phyloP scores from a whole-genome alignment of 768 basidiomycete species.

The Mrakia frigida region DNA sequence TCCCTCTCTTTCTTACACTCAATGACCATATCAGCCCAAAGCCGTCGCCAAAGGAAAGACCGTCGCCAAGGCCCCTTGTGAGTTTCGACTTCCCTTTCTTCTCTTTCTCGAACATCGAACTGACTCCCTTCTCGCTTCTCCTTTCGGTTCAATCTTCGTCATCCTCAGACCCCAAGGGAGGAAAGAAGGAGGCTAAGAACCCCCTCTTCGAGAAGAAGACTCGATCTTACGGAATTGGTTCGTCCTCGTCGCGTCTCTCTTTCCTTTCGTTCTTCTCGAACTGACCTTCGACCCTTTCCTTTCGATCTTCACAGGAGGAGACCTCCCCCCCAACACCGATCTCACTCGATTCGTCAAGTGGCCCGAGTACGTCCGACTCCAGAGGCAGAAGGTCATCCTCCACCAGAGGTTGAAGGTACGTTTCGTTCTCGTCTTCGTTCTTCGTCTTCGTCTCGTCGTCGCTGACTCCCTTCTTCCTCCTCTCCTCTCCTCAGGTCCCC shows the following conservation, averaged over 20 bases:
- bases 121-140: neutral
- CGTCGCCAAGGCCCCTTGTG: constrained; percentile 46
- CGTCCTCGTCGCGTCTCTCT: constrained; percentile 47
- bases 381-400: constrained; percentile 97
- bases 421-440: neutral
- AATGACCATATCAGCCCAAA: constrained; percentile 42
- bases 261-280: neutral
- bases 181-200: constrained; percentile 75
- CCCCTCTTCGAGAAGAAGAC: constrained; percentile 87
- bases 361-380: constrained; percentile 97
- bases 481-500: constrained; percentile 55
- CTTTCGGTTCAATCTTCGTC: neutral
- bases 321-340: constrained; percentile 82
- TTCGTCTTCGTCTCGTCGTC: neutral
- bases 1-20: constrained; percentile 24
- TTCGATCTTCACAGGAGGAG: constrained; percentile 64
- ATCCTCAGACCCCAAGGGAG: constrained; percentile 53
- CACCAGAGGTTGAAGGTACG: constrained; percentile 82
- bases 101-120: neutral
- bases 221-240: constrained; percentile 95
- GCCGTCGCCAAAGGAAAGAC: constrained; percentile 44
- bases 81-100: constrained; percentile 30
- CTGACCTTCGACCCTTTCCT: constrained; percentile 4
- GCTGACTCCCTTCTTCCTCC: neutral
- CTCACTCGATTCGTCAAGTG: constrained; percentile 98